Conservation (phyloP, 768 basidiomycete genomes). For the Auriscalpium orientale region DNA sequence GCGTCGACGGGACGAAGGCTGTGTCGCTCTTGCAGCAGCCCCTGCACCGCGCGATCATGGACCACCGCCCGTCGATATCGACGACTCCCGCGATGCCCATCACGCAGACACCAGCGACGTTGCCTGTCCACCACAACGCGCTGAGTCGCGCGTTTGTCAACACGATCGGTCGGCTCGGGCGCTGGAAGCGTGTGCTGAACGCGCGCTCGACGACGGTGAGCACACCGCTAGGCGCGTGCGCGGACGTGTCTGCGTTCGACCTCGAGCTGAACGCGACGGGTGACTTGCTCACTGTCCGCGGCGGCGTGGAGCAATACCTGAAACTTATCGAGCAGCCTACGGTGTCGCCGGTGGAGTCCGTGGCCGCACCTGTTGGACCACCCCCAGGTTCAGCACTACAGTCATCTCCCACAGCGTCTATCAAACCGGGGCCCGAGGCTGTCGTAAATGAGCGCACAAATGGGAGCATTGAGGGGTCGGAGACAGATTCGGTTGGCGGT, state of each 20-base stretch:
- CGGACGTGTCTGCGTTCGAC: slow-evolving; percentile 63
- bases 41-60: slow-evolving; percentile 41
- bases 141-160: slow-evolving; percentile 72
- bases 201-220: slow-evolving; percentile 30
- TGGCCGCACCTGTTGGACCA: background rate
- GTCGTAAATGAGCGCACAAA: background rate
- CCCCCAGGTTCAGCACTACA: background rate
- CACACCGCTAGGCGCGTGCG: slow-evolving; percentile 22
- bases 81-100: slow-evolving; percentile 24
- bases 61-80: slow-evolving; percentile 33
- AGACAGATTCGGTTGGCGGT: background rate
- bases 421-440: background rate
- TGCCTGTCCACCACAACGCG: slow-evolving; percentile 52
- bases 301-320: slow-evolving; percentile 61
- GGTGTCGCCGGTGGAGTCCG: slow-evolving; percentile 5
- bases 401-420: too few relatives aligned
- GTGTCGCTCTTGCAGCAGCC: slow-evolving; percentile 47
- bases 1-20: background rate
- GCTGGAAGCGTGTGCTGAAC: slow-evolving; percentile 76
- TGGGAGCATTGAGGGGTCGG: background rate
- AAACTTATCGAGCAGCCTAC: slow-evolving; percentile 38
- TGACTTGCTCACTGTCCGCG: slow-evolving; percentile 53
- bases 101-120: slow-evolving; percentile 33
- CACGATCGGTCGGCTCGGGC: slow-evolving; percentile 75
- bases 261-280: slow-evolving; percentile 52